Base-by-base conservation (phyloP, 75 land plant genomes). In the Azolla pinnata region DNA sequence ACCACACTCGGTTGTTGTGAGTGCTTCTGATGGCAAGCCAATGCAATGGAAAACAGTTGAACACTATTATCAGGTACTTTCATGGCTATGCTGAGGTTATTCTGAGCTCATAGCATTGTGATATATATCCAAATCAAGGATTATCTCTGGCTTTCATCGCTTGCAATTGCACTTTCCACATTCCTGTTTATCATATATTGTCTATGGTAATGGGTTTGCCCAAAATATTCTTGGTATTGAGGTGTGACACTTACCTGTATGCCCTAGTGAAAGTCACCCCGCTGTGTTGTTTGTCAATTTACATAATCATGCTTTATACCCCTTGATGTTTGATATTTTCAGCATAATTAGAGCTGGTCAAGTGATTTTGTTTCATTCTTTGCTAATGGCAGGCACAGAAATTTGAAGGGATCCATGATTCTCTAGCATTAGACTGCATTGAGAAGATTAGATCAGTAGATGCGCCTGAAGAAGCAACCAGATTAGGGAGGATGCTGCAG, bases 61-160 rank as follows among this genome's bases (percentile, higher is more conserved):
- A 69, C 74, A 71, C 30, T 71, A 71, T 50, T 71, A 71, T 50
- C 74, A 71, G 74, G 74, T 71, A 48, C 12, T 8, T 38, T 38
- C 42, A 8, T 51, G 23, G n/a, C n/a, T 9, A 18, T n/a, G n/a
- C 9, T 51, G n/a, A 19, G 8, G 54, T 51, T 5, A 19, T 24
- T 18, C 8, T 24, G 54, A 9, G 18, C 5, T 9, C 54, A 18
- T 5, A 5, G n/a, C 54, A 51, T 8, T 8, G 8, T 51, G 8
- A 18, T 18, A n/a, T 19, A 18, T 9, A 24, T 8, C 8, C 8
- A 51, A 24, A 19, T 9, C 23, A 9, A 24, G 18, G 18, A 51
- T 7, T 18, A 9, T 5, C 54, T 9, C 9, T 9, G 8, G 7
- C 18, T 18, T 51, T 9, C 9, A 18, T 5, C 8, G 8, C 23